Evolutionary conservation across 1,139 yeast genomes (phyloP), one percentile per base, ranked within the genome.

Genomic region (Pneumocystis jirovecii): DNA sequence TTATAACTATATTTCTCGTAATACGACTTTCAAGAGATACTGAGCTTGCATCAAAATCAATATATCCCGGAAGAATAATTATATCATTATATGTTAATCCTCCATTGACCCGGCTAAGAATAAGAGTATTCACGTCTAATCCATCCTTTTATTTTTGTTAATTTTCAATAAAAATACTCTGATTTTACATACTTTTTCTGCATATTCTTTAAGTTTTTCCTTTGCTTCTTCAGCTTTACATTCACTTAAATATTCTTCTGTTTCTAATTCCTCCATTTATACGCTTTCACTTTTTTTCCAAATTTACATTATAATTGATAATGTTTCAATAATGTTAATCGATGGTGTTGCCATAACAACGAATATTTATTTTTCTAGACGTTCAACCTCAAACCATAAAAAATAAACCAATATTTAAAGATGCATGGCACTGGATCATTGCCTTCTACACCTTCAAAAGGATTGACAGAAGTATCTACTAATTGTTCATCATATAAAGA

Each of bases 1-100:
- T 90, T 78, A 93, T 82, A 66, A 95, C 79, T 80, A 93, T 93
- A 74, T 86, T 87, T 81, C 87, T 90, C 75, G 98, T 90, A 77
- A 93, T 82, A 77, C 83, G 87, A 70, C 96, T 83, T 73, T 90
- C 96, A 74, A 91, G 81, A 66, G 80, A 78, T 68, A 95, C 97
- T 45, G 72, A 79, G 65, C 86, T 81, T 62, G 97, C 83, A 69
- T 96, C 89, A 80, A 90, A 91, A 74, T 85, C 85, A 65, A 64
- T 50, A 61, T 40, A 57, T 3, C 97, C 97, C 70, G 99, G 99
- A 74, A 93, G 83, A 71, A 93, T 83, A 77, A 93, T 83, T 77
- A 93, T 89, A 79, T 93, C 99, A 75, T 93, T 95, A 81, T 95
- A 93, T 70, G 99, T 93, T 75, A 93, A 84, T 68, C 99, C 99